A percentile compares a stretch with the other conserved stretches of the same genome.
phyloP scores from a whole-genome alignment of 2,329 filamentous ascomycete genomes.

The Diaporthe sp. region DNA sequence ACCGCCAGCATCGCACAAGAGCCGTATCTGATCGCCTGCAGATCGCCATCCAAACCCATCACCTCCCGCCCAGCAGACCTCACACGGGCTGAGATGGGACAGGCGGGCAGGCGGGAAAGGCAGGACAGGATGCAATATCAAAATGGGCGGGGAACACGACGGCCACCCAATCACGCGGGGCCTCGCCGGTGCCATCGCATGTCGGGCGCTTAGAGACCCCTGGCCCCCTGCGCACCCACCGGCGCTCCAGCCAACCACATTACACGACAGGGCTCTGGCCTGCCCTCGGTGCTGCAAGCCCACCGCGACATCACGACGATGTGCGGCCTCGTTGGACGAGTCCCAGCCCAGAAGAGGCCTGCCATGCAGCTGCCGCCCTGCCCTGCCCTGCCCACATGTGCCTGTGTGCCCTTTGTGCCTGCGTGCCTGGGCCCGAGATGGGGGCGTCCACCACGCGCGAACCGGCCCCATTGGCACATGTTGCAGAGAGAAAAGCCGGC shows the following conservation, averaged over 20 bases:
- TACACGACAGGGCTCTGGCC: slow-evolving; percentile 43
- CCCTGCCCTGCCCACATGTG: slow-evolving; percentile 45
- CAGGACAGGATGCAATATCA: slow-evolving; percentile 31
- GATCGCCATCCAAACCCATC: slow-evolving; percentile 32
- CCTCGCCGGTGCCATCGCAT: slow-evolving; percentile 24
- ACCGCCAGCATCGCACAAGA: slow-evolving; percentile 30
- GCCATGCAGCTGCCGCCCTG: slow-evolving; percentile 55
- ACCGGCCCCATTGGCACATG: slow-evolving; percentile 52
- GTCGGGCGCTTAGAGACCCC: slow-evolving; percentile 44
- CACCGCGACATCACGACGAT: slow-evolving; percentile 44
- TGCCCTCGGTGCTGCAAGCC: slow-evolving; percentile 47
- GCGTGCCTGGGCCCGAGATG: slow-evolving; percentile 49
- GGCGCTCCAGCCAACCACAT: slow-evolving; percentile 58
- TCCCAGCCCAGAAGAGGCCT: slow-evolving; percentile 54
- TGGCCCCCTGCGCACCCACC: slow-evolving; percentile 47
- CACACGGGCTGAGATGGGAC: not conserved
- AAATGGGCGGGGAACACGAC: slow-evolving; percentile 28
- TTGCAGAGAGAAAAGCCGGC: slow-evolving; percentile 50
- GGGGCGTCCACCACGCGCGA: slow-evolving; percentile 57
- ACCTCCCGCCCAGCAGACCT: not conserved
- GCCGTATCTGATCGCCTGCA: slow-evolving; percentile 28
- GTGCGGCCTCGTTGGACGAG: slow-evolving; percentile 46
- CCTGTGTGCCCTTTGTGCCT: slow-evolving; percentile 50
- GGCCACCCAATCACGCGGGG: slow-evolving; percentile 38
- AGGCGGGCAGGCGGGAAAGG: not conserved